Conservation (phyloP, 139 green algal genomes). For the Chlamydomonas sp. region DNA sequence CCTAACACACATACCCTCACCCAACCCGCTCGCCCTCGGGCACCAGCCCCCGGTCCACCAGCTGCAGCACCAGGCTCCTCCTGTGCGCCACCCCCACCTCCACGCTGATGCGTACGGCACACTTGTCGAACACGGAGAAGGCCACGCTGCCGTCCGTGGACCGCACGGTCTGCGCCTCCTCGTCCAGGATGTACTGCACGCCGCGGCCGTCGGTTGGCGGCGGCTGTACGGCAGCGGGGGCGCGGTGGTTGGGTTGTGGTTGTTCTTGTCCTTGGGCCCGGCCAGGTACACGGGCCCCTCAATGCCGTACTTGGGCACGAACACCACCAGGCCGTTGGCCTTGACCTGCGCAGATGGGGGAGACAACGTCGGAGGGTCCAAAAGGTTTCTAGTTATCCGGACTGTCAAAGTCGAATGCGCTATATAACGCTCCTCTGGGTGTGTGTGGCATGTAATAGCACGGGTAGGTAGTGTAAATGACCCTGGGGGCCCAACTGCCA, state of each 20-base stretch:
- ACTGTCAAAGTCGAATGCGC: no score
- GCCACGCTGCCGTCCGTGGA: constrained; percentile 49
- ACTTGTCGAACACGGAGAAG: constrained; percentile 82
- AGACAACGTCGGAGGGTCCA: no score
- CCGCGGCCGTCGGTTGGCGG: neutral
- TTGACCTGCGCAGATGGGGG: constrained; percentile 65
- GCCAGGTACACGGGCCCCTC: constrained; percentile 88
- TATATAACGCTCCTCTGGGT: no score
- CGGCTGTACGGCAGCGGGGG: neutral
- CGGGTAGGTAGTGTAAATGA: no score
- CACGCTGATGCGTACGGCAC: constrained; percentile 77
- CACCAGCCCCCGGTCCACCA: constrained; percentile 56
- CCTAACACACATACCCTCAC: constrained; percentile 59
- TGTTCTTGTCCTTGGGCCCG: constrained; percentile 41
- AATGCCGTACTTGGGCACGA: constrained; percentile 98
- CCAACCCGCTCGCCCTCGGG: constrained; percentile 43
- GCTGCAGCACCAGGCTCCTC: constrained; percentile 64
- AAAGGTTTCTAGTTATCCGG: no score
- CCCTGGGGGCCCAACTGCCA: neutral
- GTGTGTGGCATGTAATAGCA: no score
- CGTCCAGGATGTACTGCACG: constrained; percentile 66
- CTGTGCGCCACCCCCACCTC: constrained; percentile 70
- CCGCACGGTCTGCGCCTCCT: constrained; percentile 68
- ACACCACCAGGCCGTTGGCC: constrained; percentile 93
- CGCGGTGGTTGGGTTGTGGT: constrained; percentile 12